Conservation (phyloP, 768 basidiomycete genomes). For the Leccinum barrowsii region DNA sequence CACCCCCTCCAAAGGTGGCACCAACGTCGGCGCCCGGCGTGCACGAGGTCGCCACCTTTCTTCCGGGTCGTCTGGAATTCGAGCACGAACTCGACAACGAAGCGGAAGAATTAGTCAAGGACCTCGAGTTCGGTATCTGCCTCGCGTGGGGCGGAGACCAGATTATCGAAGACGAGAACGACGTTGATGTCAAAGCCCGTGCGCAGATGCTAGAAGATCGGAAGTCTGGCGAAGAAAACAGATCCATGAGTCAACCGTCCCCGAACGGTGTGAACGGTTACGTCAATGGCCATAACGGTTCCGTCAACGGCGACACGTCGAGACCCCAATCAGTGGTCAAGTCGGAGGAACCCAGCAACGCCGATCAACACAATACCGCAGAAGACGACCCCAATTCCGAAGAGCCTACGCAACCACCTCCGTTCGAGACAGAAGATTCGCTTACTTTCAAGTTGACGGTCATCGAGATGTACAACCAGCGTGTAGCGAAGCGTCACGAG, state of each 20-base stretch:
- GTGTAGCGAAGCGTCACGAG: conserved; percentile 80
- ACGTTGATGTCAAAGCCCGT: conserved; percentile 62
- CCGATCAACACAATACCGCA: conserved; percentile 33
- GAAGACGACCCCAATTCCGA: conserved; percentile 61
- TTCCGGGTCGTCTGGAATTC: conserved; percentile 97
- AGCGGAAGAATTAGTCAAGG: conserved; percentile 92
- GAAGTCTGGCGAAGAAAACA: conserved; percentile 20
- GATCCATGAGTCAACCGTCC: conserved; percentile 22
- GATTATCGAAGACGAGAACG: conserved; percentile 74
- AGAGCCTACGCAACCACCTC: conserved; percentile 67
- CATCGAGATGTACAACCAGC: conserved; percentile 87
- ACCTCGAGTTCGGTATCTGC: conserved; percentile 93
- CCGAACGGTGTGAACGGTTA: conserved; percentile 25
- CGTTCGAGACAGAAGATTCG: conserved; percentile 81
- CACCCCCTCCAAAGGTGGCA: conserved; percentile 62
- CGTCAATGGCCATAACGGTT: conserved; percentile 31
- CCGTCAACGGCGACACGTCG: conserved; percentile 36
- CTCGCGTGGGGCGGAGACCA: conserved; percentile 80
- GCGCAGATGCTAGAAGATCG: conserved; percentile 40
- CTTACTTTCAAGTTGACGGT: conserved; percentile 84
- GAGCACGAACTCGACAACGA: conserved; percentile 98
- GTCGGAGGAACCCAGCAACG: conserved; percentile 44
- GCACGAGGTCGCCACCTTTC: conserved; percentile 89
- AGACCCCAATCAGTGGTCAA: conserved; percentile 29
- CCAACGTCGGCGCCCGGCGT: conserved; percentile 88